Percentiles rank a stretch among this genome's conserved stretches.
These are phyloP conservation scores for Solanum bukasovii DNA, from an alignment of 257 asterid species.

Conservation along the genomic window DNA sequence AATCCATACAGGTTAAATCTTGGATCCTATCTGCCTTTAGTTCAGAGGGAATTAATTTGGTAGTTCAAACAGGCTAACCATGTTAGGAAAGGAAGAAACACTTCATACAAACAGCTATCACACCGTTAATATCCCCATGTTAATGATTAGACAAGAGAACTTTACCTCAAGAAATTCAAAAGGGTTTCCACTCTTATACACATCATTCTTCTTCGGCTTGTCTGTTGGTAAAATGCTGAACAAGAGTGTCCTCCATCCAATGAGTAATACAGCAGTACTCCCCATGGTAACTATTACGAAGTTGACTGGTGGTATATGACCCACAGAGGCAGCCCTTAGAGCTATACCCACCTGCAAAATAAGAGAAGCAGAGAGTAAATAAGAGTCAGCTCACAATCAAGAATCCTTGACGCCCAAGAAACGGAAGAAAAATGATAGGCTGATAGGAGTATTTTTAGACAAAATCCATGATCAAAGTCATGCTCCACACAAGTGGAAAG, in stretches of 20 bases:
- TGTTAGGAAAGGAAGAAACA: background rate
- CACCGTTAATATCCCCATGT: background rate
- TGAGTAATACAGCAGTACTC: constrained; percentile 70
- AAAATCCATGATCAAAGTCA: background rate
- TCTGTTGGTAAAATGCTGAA: constrained; percentile 35
- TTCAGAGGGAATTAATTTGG: background rate
- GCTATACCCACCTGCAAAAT: constrained; percentile 59
- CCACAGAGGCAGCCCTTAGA: constrained; percentile 45
- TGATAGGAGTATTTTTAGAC: background rate
- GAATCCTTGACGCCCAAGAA: background rate
- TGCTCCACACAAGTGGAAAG: background rate
- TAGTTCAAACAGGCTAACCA: background rate
- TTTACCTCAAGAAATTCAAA: constrained; percentile 74
- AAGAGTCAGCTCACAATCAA: background rate
- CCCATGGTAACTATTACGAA: constrained; percentile 77
- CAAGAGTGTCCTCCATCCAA: constrained; percentile 76
- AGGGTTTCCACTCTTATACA: constrained; percentile 68
- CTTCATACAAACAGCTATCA: background rate
- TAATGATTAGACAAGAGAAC: background rate
- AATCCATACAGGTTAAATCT: background rate
- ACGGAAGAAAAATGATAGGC: background rate
- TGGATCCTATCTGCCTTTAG: background rate
- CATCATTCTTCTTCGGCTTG: constrained; percentile 45
- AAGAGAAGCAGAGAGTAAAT: background rate
- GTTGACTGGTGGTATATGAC: constrained; percentile 64